Evolutionary conservation across 2,329 filamentous ascomycete genomes (phyloP).

Genomic region (Xylaria sp.): DNA sequence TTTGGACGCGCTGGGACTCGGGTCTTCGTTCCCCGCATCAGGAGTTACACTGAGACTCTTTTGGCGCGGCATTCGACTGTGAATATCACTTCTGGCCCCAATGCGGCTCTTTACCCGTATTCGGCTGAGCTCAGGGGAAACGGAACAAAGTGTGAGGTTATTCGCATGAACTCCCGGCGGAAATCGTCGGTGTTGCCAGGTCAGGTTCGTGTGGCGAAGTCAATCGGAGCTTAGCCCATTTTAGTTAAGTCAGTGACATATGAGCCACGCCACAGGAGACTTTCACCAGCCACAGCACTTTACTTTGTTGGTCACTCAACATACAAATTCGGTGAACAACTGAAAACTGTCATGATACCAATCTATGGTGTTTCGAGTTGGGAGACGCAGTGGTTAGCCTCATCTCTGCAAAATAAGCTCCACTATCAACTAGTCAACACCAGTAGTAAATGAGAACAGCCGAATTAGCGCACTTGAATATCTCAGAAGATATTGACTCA

Average conservation of each 20-base stretch:
- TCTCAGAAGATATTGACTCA: too few species aligned
- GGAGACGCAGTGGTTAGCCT: too few species aligned
- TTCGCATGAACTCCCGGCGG: conserved; percentile 26
- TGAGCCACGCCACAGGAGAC: too few species aligned
- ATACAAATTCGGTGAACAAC: too few species aligned
- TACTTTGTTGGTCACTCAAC: not conserved
- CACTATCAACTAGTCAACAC: too few species aligned
- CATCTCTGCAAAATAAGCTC: too few species aligned
- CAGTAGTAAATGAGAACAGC: too few species aligned
- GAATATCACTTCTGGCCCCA: not conserved
- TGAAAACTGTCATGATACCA: too few species aligned
- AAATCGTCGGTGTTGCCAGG: conserved; percentile 33
- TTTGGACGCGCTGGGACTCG: conserved; percentile 8
- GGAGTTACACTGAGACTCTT: conserved; percentile 2
- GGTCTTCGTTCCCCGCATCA: conserved; percentile 6
- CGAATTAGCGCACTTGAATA: too few species aligned
- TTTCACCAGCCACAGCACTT: not conserved
- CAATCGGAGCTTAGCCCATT: not conserved
- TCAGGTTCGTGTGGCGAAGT: not conserved
- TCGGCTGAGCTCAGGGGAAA: not conserved
- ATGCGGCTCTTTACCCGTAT: not conserved
- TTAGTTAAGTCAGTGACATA: not conserved
- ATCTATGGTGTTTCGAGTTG: too few species aligned
- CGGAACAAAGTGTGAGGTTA: not conserved
- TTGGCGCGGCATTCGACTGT: not conserved